Percentiles rank a stretch among this genome's conserved stretches.
Conservation (phyloP, 257 asterid species). For the Capsicum chinense region DNA sequence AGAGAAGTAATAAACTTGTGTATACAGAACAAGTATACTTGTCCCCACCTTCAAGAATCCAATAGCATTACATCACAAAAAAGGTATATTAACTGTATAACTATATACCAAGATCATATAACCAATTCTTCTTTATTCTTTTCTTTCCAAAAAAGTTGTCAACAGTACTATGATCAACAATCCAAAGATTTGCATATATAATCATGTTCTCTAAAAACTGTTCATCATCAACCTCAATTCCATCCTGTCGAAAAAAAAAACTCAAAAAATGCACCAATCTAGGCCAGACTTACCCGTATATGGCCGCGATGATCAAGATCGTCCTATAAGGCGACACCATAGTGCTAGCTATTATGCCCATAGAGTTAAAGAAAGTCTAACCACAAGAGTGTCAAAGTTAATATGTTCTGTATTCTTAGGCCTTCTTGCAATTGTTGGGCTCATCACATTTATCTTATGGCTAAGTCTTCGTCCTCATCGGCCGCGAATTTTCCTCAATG, state of each 20-base stretch:
- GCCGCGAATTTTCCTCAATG: constrained; percentile 69
- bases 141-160: background rate
- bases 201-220: background rate
- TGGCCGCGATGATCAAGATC: constrained; percentile 18
- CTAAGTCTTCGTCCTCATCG: constrained; percentile 91
- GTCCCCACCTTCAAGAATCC: background rate
- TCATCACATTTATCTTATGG: constrained; percentile 82
- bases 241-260: background rate
- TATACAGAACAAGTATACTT: background rate
- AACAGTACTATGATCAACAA: background rate
- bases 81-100: background rate
- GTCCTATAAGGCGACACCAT: constrained; percentile 58
- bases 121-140: constrained; percentile 21
- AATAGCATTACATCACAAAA: background rate
- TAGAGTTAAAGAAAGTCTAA: constrained; percentile 74
- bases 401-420: constrained; percentile 65
- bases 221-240: background rate
- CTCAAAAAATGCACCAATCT: constrained; percentile 36
- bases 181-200: constrained; percentile 20
- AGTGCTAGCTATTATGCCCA: constrained; percentile 77
- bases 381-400: constrained; percentile 75
- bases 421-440: constrained; percentile 65
- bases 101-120: background rate
- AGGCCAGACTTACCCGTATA: constrained; percentile 44
- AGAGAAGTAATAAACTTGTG: background rate